phyloP scores from a whole-genome alignment of 768 basidiomycete species.

The Pisolithus tinctorius region DNA sequence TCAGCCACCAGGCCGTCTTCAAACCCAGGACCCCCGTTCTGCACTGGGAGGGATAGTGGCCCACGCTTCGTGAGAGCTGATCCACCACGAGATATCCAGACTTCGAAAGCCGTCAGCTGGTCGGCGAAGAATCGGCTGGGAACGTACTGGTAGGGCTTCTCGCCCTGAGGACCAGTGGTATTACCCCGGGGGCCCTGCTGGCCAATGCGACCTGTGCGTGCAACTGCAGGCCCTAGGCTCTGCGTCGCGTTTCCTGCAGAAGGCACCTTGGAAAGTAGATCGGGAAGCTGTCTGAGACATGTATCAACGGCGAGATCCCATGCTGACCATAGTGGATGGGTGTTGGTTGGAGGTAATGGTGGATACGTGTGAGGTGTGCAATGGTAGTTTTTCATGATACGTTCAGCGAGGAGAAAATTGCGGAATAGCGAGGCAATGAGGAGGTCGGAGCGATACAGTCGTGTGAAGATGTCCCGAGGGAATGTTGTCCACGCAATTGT shows the following conservation, averaged over 20 bases:
- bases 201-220: constrained; percentile 6
- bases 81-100: constrained; percentile 95
- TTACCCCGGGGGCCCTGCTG: constrained; percentile 16
- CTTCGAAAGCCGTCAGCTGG: constrained; percentile 94
- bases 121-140: constrained; percentile 93
- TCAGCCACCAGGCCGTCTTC: constrained; percentile 12
- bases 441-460: constrained; percentile 90
- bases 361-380: constrained; percentile 95
- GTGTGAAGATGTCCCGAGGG: constrained; percentile 86
- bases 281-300: constrained; percentile 88
- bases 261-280: constrained; percentile 49
- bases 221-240: constrained; percentile 12
- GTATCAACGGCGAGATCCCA: constrained; percentile 98
- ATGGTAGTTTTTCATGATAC: constrained; percentile 96
- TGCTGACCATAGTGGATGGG: constrained; percentile 91
- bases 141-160: constrained; percentile 63
- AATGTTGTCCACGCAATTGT: constrained; percentile 99
- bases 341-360: constrained; percentile 90
- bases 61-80: constrained; percentile 76
- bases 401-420: constrained; percentile 93
- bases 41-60: constrained; percentile 61
- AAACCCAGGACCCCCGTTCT: constrained; percentile 29
- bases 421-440: constrained; percentile 95
- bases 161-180: constrained; percentile 21
- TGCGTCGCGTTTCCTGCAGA: constrained; percentile 13